Evolutionary conservation across 169 alveolate genomes (phyloP).

Genomic region (Amoebophrya sp.): DNA sequence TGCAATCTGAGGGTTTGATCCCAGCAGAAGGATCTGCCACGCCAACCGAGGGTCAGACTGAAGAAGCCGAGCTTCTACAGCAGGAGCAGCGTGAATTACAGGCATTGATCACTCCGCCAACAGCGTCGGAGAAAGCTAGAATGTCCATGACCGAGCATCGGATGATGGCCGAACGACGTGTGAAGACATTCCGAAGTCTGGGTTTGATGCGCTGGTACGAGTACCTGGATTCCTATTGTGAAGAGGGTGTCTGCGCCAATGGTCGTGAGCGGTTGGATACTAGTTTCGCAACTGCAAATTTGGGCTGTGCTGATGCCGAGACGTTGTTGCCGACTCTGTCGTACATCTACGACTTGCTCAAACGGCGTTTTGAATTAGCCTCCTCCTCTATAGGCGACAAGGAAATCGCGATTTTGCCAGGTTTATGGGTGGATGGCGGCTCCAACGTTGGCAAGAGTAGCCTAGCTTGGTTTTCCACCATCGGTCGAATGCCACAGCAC

Average conservation of each 20-base stretch:
- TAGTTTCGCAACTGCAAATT: not conserved
- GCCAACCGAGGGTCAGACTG: too few relatives aligned
- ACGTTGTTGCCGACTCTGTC: not conserved
- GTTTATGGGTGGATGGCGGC: not conserved
- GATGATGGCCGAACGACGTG: not conserved
- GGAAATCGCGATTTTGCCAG: not conserved
- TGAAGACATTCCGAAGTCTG: not conserved
- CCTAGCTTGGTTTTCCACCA: not conserved
- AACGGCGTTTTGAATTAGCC: not conserved
- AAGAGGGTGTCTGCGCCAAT: not conserved
- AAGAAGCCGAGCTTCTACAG: too few relatives aligned
- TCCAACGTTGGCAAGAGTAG: not conserved
- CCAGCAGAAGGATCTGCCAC: too few relatives aligned
- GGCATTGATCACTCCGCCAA: too few relatives aligned
- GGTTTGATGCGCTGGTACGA: not conserved
- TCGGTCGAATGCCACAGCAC: not conserved
- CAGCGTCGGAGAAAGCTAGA: too few relatives aligned
- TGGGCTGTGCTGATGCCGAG: slow-evolving; percentile 6
- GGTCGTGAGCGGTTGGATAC: not conserved
- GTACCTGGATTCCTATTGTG: not conserved
- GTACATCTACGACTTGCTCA: not conserved
- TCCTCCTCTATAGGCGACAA: not conserved
- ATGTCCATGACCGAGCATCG: not conserved
- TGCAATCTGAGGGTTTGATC: too few relatives aligned
- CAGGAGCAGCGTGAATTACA: too few relatives aligned